Base-by-base conservation (phyloP, 2,329 filamentous ascomycete genomes). In the Aspergillus ustus region DNA sequence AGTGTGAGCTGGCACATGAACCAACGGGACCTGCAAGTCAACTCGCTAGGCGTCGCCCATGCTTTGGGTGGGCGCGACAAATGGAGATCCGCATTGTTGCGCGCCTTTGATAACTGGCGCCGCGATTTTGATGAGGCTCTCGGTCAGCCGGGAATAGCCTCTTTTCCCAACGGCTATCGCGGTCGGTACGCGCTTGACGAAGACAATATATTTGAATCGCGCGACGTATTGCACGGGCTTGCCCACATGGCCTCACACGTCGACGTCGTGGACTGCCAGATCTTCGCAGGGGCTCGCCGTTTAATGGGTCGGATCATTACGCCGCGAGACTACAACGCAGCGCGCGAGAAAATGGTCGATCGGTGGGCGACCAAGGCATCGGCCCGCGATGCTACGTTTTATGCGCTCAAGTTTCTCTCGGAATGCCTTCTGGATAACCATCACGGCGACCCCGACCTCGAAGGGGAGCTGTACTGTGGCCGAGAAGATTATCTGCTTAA, bases 1-100 rank as follows among this genome's bases (percentile, higher is more conserved):
- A 97, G 92, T 67, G 92, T 98, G 31, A 95, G 91, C 72, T 98
- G 93, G 92, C 94, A 98, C 75, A 94, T 98, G 91, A 95, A 96
- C 73, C 93, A 98, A 75, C 87, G 94, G 72, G 95, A 98, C 74
- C 85, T 97, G 15, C 94, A 97, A 78, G 90, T 97, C 61, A 94
- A 89, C 73, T 93, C 93, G 0, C 84, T 98, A 0, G 93, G 91
- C 13, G 91, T 93, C 11, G 87, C 88, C 0, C 88, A 90, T 68
- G 89, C 92, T 0, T 84, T 97, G 1, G 94, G 94, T 3, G 93
- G 91, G 3, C 88, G 93, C 20, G 93, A 96, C 73, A 94, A 94
- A 74, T 98, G 95, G 95, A 88, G 93, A 57, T 87, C 89, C 8
- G 89, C 92, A 4, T 82, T 99, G 37, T 93, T 92, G 1, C 86